These are phyloP conservation scores for Thelephora terrestris DNA, from an alignment of 1,284 basidiomycete genomes.

Conservation along the genomic window DNA sequence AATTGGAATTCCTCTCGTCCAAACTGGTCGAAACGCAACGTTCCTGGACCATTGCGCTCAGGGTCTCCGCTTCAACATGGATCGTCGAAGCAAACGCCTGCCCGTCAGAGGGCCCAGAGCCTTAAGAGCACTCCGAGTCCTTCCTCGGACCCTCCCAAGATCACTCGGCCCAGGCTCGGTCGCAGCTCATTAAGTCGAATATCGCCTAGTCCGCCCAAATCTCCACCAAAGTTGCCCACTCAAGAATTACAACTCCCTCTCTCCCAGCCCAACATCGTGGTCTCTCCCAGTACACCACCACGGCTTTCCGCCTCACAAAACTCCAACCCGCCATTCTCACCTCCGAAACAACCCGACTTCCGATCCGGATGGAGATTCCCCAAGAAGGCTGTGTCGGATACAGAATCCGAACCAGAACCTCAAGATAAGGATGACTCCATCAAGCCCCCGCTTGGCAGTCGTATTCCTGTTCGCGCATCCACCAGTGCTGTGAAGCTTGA, in stretches of 20 bases:
- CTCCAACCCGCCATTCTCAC: not conserved
- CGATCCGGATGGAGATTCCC: slow-evolving; percentile 32
- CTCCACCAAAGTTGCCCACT: not conserved
- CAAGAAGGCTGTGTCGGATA: slow-evolving; percentile 21
- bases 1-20: slow-evolving; percentile 4
- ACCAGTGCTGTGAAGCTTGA: not conserved
- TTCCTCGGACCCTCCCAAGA: not conserved
- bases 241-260: not conserved
- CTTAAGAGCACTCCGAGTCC: slow-evolving; percentile 2
- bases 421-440: not conserved
- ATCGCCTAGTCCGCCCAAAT: not conserved
- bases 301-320: not conserved
- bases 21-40: not conserved
- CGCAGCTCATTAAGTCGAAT: too few species aligned
- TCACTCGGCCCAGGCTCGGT: not conserved
- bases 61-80: not conserved
- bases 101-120: slow-evolving; percentile 8
- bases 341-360: slow-evolving; percentile 14
- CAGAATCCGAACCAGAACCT: not conserved
- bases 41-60: not conserved
- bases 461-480: slow-evolving; percentile 36
- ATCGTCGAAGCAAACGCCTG: slow-evolving; percentile 7
- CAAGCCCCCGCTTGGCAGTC: slow-evolving; percentile 18
- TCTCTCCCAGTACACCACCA: not conserved
- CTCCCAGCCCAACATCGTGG: not conserved